Evolutionary conservation across 495 filamentous ascomycete genomes (phyloP).

Genomic region (Neurospora sp.): DNA sequence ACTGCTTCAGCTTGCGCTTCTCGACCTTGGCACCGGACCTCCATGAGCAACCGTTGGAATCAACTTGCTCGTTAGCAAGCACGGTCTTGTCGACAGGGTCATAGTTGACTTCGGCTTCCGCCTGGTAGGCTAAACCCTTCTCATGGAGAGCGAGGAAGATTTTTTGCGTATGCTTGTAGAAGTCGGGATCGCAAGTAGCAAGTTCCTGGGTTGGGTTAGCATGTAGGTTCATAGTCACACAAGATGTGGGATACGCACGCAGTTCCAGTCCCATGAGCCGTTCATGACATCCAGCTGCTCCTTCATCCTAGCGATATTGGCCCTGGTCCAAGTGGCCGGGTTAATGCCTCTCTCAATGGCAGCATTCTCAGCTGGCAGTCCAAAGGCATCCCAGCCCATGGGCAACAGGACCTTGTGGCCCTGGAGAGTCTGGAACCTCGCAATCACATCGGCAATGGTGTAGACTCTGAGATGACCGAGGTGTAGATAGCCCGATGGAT

Average conservation of each 20-base stretch:
- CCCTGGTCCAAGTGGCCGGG: conserved; percentile 66
- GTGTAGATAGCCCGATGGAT: conserved; percentile 83
- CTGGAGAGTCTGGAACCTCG: conserved; percentile 66
- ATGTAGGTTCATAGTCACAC: background rate
- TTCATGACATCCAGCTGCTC: conserved; percentile 67
- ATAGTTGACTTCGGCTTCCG: conserved; percentile 75
- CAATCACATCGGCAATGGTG: conserved; percentile 79
- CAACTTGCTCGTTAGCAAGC: conserved; percentile 85
- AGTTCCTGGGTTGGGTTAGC: conserved; percentile 51
- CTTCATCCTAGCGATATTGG: conserved; percentile 79
- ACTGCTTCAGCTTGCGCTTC: conserved; percentile 70
- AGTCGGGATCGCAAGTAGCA: conserved; percentile 69
- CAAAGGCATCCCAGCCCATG: conserved; percentile 93
- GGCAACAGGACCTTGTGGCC: conserved; percentile 72
- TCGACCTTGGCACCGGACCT: conserved; percentile 80
- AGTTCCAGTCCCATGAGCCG: conserved; percentile 70
- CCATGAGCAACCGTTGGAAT: conserved; percentile 75
- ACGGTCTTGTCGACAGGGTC: conserved; percentile 86
- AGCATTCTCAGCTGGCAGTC: conserved; percentile 84
- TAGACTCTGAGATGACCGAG: conserved; percentile 84
- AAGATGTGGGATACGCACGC: conserved; percentile 41
- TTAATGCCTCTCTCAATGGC: conserved; percentile 79
- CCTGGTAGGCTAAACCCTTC: conserved; percentile 66
- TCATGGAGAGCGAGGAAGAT: conserved; percentile 70
- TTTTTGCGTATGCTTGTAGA: conserved; percentile 81